phyloP scores from a whole-genome alignment of 108 stramenopile genomes.

The Epithemia pelagica region DNA sequence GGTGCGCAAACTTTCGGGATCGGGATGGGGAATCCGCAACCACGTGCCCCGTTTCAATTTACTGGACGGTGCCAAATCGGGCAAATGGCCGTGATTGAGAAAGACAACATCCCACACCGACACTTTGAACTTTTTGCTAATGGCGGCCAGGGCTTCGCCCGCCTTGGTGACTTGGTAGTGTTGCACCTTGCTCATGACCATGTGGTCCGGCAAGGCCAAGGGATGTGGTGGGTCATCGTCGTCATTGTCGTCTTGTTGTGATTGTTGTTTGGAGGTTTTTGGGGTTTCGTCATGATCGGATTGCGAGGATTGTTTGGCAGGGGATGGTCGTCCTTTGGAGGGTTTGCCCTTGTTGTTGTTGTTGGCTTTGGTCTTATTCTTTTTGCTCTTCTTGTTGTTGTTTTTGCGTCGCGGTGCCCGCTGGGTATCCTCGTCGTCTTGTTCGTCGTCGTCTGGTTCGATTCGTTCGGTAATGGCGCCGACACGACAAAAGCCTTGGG shows the following conservation, averaged over 20 bases:
- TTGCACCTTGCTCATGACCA: constrained; percentile 46
- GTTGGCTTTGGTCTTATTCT: background rate
- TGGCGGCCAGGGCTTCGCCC: constrained; percentile 49
- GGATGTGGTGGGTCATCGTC: background rate
- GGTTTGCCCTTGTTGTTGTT: constrained; percentile 2
- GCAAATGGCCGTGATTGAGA: constrained; percentile 56
- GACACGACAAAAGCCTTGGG: constrained; percentile 79
- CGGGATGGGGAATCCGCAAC: constrained; percentile 46
- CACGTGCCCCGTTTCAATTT: constrained; percentile 56
- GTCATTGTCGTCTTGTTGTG: background rate
- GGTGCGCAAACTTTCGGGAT: background rate
- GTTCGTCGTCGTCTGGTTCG: constrained; percentile 12
- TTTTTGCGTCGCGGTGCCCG: background rate
- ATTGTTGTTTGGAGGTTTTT: background rate
- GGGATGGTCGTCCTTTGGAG: constrained; percentile 14
- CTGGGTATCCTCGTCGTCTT: background rate
- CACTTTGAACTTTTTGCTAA: constrained; percentile 58
- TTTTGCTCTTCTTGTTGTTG: background rate
- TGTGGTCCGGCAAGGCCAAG: constrained; percentile 17
- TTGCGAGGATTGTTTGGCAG: constrained; percentile 11
- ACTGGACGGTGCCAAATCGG: constrained; percentile 35
- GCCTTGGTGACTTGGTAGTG: constrained; percentile 35
- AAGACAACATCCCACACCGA: constrained; percentile 79
- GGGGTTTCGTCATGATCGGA: background rate
- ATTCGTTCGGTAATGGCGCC: constrained; percentile 47